These are phyloP conservation scores for Psilocybe tampanensis DNA, from an alignment of 768 basidiomycete species.

Conservation along the genomic window DNA sequence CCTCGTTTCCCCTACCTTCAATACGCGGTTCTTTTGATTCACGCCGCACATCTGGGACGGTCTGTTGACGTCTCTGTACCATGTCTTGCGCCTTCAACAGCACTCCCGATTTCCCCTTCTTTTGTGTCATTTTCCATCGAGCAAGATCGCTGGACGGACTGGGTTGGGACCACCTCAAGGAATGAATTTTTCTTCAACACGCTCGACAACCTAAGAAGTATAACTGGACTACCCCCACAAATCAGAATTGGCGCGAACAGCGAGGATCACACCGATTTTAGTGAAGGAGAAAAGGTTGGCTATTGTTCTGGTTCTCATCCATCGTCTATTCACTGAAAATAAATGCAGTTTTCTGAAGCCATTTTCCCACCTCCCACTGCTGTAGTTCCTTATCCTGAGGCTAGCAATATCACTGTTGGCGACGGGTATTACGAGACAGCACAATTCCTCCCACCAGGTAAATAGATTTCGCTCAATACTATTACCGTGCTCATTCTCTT, in stretches of 20 bases:
- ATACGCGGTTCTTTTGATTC: neutral
- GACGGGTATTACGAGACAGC: constrained; percentile 56
- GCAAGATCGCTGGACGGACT: constrained; percentile 71
- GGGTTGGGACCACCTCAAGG: constrained; percentile 52
- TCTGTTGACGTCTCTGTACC: constrained; percentile 5
- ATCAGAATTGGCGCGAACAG: constrained; percentile 64
- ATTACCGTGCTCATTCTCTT: neutral
- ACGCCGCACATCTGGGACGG: neutral
- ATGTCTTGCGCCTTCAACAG: constrained; percentile 2
- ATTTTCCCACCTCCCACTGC: constrained; percentile 50
- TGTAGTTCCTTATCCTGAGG: constrained; percentile 67
- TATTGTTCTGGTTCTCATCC: neutral
- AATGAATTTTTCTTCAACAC: constrained; percentile 66
- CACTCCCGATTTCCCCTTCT: constrained; percentile 29
- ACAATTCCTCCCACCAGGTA: constrained; percentile 53
- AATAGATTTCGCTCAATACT: constrained; percentile 14
- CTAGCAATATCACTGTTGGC: constrained; percentile 60
- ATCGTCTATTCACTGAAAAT: neutral
- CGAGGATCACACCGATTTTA: constrained; percentile 62
- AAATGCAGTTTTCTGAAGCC: constrained; percentile 44
- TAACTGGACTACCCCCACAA: constrained; percentile 55
- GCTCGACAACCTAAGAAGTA: constrained; percentile 53
- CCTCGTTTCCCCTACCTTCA: neutral
- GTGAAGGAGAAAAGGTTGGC: constrained; percentile 45
- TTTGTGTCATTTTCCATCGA: constrained; percentile 70